Conservation (phyloP, 1,284 basidiomycete species). For the Ganoderma resinaceum region DNA sequence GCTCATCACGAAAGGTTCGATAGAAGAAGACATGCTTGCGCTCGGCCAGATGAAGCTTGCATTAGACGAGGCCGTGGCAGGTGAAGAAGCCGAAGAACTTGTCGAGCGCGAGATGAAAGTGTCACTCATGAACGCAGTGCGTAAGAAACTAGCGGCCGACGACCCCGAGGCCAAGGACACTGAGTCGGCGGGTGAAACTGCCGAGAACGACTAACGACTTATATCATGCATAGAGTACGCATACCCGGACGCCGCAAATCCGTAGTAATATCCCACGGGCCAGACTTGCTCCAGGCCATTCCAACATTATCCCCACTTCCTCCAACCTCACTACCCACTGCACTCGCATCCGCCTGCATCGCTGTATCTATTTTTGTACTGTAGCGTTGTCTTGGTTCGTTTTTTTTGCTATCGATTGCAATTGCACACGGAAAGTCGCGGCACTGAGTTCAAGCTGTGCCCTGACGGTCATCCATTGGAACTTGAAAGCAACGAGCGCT, state of each 20-base stretch:
- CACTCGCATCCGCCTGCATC: constrained; percentile 8
- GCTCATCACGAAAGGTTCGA: constrained; percentile 91
- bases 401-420: constrained; percentile 26
- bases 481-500: no score
- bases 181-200: neutral
- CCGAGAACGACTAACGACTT: constrained; percentile 13
- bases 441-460: neutral
- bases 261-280: constrained; percentile 7
- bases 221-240: constrained; percentile 20
- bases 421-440: constrained; percentile 17
- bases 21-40: constrained; percentile 96
- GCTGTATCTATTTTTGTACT: constrained; percentile 34
- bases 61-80: constrained; percentile 91
- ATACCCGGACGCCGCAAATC: constrained; percentile 9
- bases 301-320: neutral
- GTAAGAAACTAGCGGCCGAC: constrained; percentile 69
- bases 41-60: constrained; percentile 91
- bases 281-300: constrained; percentile 2
- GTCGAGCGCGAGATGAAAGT: constrained; percentile 84
- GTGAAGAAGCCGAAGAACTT: constrained; percentile 65
- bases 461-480: neutral
- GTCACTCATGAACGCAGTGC: constrained; percentile 80
- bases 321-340: neutral
- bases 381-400: constrained; percentile 24
- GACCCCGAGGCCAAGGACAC: constrained; percentile 29